Evolutionary conservation across 371 early-diverging fungal species (phyloP).

Genomic region (Conidiobolus incongruus): DNA sequence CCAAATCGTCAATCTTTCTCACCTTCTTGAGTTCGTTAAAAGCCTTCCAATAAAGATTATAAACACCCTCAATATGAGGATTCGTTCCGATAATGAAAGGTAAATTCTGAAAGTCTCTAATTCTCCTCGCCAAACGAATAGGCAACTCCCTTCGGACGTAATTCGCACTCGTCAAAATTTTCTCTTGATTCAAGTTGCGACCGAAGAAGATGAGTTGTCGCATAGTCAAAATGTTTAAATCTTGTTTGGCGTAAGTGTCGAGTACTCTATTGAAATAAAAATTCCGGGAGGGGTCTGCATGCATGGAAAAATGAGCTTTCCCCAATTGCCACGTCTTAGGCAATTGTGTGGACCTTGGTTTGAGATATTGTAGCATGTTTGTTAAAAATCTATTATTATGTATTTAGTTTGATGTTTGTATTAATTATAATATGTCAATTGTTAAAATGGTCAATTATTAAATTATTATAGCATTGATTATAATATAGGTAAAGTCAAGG

Average conservation of each 20-base stretch:
- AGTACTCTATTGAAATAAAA: conserved; percentile 82
- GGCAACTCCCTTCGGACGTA: conserved; percentile 79
- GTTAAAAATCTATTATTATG: too few relatives aligned
- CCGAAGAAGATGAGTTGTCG: conserved; percentile 87
- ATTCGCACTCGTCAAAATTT: conserved; percentile 62
- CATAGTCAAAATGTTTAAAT: conserved; percentile 62
- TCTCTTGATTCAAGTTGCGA: conserved; percentile 59
- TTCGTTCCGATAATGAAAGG: conserved; percentile 86
- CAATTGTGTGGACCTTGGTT: too few relatives aligned
- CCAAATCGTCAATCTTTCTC: conserved; percentile 34
- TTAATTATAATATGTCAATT: too few relatives aligned
- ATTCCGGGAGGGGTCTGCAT: too few relatives aligned
- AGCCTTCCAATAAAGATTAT: conserved; percentile 69
- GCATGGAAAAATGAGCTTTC: too few relatives aligned
- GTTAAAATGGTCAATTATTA: too few relatives aligned
- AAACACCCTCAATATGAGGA: conserved; percentile 67
- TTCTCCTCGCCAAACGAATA: conserved; percentile 76
- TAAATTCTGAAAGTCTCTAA: conserved; percentile 65
- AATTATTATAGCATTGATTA: too few relatives aligned
- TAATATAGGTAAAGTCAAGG: too few relatives aligned
- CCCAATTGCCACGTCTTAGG: too few relatives aligned
- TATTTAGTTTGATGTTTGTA: too few relatives aligned
- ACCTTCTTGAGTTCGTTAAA: conserved; percentile 54
- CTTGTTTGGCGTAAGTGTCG: conserved; percentile 56
- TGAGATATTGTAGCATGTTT: too few relatives aligned